Conservation (phyloP, 345 rosid species). For the Citrus unshiu region DNA sequence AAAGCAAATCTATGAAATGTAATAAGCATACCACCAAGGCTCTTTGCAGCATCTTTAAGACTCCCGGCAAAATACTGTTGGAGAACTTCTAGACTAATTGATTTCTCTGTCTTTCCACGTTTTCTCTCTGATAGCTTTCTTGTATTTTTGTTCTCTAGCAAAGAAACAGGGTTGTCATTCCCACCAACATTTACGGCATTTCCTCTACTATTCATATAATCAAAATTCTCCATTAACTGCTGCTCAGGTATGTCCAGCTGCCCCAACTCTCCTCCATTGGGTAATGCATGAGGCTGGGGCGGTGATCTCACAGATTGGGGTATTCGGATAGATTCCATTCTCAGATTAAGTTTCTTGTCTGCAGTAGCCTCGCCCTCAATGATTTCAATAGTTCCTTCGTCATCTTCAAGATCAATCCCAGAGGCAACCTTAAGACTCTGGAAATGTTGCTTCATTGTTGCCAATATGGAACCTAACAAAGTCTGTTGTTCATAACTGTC, state of each 20-base stretch:
- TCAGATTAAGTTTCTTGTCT: slow-evolving; percentile 40
- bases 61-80: slow-evolving; percentile 86
- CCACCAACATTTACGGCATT: slow-evolving; percentile 19
- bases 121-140: slow-evolving; percentile 56
- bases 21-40: slow-evolving; percentile 75
- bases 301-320: slow-evolving; percentile 36
- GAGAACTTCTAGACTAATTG: slow-evolving; percentile 85
- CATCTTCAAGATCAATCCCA: slow-evolving; percentile 51
- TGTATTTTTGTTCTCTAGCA: slow-evolving; percentile 33
- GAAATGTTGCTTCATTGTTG: slow-evolving; percentile 77
- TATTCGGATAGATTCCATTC: slow-evolving; percentile 41
- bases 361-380: slow-evolving; percentile 40
- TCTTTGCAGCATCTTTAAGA: slow-evolving; percentile 96
- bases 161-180: slow-evolving; percentile 26
- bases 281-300: slow-evolving; percentile 21
- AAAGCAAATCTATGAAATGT: neutral
- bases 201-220: slow-evolving; percentile 25
- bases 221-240: slow-evolving; percentile 31
- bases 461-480: slow-evolving; percentile 60
- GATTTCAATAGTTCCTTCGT: slow-evolving; percentile 55
- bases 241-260: slow-evolving; percentile 32
- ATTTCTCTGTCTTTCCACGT: slow-evolving; percentile 89
- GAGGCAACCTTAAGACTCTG: slow-evolving; percentile 79
- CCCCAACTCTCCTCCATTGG: slow-evolving; percentile 16
- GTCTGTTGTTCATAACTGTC: slow-evolving; percentile 44